Evolutionary conservation across 345 rosid species (phyloP).

Genomic region (Raphanus raphanistrum): DNA sequence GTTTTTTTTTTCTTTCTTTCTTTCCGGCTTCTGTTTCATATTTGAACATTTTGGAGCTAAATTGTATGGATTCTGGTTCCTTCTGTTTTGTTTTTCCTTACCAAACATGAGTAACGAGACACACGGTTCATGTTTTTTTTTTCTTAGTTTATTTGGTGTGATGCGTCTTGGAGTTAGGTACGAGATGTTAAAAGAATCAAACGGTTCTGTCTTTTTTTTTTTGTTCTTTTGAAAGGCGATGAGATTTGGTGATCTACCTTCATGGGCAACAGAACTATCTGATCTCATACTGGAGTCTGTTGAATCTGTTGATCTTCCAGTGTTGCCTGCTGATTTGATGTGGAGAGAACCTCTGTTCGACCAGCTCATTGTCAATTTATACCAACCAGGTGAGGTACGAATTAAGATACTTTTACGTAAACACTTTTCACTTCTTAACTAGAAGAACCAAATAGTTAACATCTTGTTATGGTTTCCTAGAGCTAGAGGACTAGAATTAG

Average conservation of each 20-base stretch:
- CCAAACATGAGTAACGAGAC: neutral
- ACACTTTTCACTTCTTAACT: neutral
- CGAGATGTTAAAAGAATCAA: neutral
- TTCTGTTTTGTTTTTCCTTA: neutral
- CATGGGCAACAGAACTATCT: slow-evolving; percentile 65
- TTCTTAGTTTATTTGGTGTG: neutral
- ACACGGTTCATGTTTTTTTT: neutral
- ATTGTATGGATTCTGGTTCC: neutral
- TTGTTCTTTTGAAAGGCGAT: slow-evolving; percentile 52
- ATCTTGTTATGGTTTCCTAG: neutral
- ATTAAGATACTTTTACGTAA: slow-evolving; percentile 48
- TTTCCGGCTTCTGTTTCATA: neutral
- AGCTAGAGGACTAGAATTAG: neutral
- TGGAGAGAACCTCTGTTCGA: slow-evolving; percentile 83
- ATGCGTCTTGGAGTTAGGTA: slow-evolving; percentile 1
- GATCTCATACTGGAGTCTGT: slow-evolving; percentile 52
- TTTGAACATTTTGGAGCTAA: neutral
- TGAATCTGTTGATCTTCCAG: slow-evolving; percentile 28
- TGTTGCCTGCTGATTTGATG: slow-evolving; percentile 57
- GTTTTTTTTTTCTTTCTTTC: neutral
- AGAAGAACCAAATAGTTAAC: neutral
- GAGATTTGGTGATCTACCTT: slow-evolving; percentile 90
- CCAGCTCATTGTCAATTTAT: slow-evolving; percentile 73
- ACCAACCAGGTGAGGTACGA: slow-evolving; percentile 91
- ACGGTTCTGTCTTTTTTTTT: neutral